These are phyloP conservation scores for Solanum aculeatissimum DNA, from an alignment of 305 asterid species.

Conservation along the genomic window DNA sequence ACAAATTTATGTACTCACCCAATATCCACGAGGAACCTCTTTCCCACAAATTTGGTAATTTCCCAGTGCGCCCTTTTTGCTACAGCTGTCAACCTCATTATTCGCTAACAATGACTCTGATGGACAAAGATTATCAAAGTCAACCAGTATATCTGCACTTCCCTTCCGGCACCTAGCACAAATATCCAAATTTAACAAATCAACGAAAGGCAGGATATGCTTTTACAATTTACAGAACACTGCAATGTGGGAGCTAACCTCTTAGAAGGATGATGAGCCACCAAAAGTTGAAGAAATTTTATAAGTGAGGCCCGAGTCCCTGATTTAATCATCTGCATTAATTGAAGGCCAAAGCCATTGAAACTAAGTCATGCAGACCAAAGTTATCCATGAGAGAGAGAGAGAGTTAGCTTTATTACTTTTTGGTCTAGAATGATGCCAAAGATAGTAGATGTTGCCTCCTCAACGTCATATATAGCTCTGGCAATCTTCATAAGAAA, in stretches of 20 bases:
- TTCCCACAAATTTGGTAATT: slow-evolving; percentile 66
- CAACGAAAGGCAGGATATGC: background rate
- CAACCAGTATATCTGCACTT: slow-evolving; percentile 72
- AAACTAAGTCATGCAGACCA: background rate
- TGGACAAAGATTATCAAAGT: slow-evolving; percentile 52
- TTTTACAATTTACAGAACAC: background rate
- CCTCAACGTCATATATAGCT: slow-evolving; percentile 81
- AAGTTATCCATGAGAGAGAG: background rate
- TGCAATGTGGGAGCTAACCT: slow-evolving; percentile 26
- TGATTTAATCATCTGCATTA: slow-evolving; percentile 60
- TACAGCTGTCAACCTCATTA: slow-evolving; percentile 23
- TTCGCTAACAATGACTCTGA: slow-evolving; percentile 15
- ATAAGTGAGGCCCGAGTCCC: slow-evolving; percentile 48
- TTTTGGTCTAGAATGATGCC: slow-evolving; percentile 55
- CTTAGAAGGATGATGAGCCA: slow-evolving; percentile 86
- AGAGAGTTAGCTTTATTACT: slow-evolving; percentile 24
- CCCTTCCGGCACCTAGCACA: slow-evolving; percentile 72
- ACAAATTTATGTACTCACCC: slow-evolving; percentile 38
- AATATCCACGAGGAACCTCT: slow-evolving; percentile 85
- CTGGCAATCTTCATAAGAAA: slow-evolving; percentile 47
- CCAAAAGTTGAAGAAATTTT: slow-evolving; percentile 72
- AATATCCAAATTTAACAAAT: background rate
- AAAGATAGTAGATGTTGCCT: slow-evolving; percentile 66
- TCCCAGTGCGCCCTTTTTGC: slow-evolving; percentile 22
- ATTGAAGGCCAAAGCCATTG: background rate